These are phyloP conservation scores for Cardamine resedifolia DNA, from an alignment of 345 rosid species.

Conservation along the genomic window DNA sequence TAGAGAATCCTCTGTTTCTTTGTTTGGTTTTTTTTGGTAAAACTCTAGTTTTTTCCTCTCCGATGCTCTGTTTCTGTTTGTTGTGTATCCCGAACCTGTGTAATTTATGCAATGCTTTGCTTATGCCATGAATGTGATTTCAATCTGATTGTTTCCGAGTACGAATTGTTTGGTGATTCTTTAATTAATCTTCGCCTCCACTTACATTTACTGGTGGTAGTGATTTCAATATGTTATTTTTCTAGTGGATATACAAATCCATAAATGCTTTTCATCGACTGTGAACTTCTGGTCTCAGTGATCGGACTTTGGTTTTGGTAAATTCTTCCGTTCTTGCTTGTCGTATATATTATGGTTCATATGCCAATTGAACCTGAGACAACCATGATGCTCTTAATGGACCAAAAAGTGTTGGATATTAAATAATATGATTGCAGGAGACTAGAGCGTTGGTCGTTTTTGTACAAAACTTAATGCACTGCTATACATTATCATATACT, in stretches of 20 bases:
- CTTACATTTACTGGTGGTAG: not conserved
- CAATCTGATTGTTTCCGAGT: not conserved
- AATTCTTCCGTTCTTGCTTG: not conserved
- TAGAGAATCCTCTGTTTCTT: constrained; percentile 23
- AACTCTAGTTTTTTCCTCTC: constrained; percentile 11
- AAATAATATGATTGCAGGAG: not conserved
- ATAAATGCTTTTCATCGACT: not conserved
- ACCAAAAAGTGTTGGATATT: constrained; percentile 8
- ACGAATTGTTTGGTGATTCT: constrained; percentile 1
- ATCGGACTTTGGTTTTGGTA: not conserved
- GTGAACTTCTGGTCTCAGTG: not conserved
- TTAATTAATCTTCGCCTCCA: too few species aligned
- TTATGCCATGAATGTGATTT: constrained; percentile 5
- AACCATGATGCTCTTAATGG: not conserved
- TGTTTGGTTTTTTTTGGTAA: constrained; percentile 30
- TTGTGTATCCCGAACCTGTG: constrained; percentile 19
- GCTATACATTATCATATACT: constrained; percentile 34
- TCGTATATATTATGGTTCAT: not conserved
- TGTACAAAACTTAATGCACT: constrained; percentile 29
- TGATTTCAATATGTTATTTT: not conserved
- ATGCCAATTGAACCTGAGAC: not conserved
- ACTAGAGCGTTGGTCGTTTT: not conserved
- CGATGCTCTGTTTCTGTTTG: constrained; percentile 28
- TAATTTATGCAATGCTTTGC: constrained; percentile 19
- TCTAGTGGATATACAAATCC: not conserved